Base-by-base conservation (phyloP, 345 rosid species). In the Aethionema arabicum region DNA sequence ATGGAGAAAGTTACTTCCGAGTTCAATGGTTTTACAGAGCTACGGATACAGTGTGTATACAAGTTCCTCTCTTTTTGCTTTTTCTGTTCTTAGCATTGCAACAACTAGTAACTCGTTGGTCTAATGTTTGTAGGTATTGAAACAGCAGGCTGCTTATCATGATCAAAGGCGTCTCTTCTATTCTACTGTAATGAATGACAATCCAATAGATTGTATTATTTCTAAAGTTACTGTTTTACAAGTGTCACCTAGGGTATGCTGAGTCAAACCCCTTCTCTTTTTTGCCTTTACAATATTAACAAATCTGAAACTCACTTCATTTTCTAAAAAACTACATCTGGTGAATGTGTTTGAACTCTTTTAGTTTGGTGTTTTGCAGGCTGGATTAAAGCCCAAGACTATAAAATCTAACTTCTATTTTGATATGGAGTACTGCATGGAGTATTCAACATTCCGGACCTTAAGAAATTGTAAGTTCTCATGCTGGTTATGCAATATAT, bases 21-120 rank as follows among this genome's bases (percentile, higher is more conserved):
- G 96, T 86, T 74, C 93, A 83, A 67, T 92, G 96, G 98, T 92
- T 88, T 79, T 92, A 88, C 64, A 85, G 81, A 74, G 93, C 92
- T 70, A 87, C 83, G 66, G 96, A 92, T 75, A 92, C 98, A 12
- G 98, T 86, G 39, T 62, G 95, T 75, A 53, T 14, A 67, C 61
- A 32, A 12, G 32, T 57, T 55, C 36, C 68, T 54, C 48, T 52
- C 39, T 49, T 61, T 56, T 39, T 61, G 45, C 32, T 56, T 35
- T 64, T 48, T 61, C 67, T 35, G 32, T 58, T 72, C 7, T 41
- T 56, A 43, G 50, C 8, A 32, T 43, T 59, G 56, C 56, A 13
- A 40, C 62, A 44, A 51, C 66, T 51, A 35, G 35, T 59, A 14
- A 35, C 59, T 52, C 39, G 43, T 27, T 69, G 33, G 14, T 52